Base-by-base conservation (phyloP, 2,329 filamentous ascomycete species). In the Colletotrichum destructivum region DNA sequence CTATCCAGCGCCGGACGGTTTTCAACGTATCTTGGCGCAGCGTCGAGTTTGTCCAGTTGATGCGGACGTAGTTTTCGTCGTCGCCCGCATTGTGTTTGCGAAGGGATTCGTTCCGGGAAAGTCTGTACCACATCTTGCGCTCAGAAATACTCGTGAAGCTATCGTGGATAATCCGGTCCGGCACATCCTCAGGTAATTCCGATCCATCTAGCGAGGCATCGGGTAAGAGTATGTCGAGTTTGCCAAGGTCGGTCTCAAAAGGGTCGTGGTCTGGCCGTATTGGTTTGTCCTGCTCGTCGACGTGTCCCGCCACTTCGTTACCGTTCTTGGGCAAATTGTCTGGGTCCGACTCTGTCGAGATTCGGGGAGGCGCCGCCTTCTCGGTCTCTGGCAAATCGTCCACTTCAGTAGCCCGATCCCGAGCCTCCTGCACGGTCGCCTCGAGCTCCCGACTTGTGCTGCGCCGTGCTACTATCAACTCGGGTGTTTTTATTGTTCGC, bases 1-100 rank as follows among this genome's bases (percentile, higher is more conserved):
- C 88, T 85, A 92, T 90, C 91, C 91, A 93, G 35, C 89, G 85
- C 35, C 88, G 84, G 21, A 92, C 90, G 51, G 89, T 89, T 68
- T 87, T 85, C 70, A 90, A 84, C 1, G 87, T 88, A 11, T 89
- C 85, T 15, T 80, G 79, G 31, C 88, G 88, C 2, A 90, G 80
- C 8, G 84, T 79, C 0, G 90, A 91, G n/a, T 83, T 80, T 4
- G 77, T 74, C 90, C 91, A 93, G 3, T 83, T 81, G n/a, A 91
- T 84, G 11, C 87, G 85, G 21, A 87, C 82, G 77, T 92, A 92
- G 73, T 86, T 87, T 11, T 90, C 88, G 61, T 90, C 88, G 56
- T 90, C 86, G 52, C 87, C 89, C 3, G 81, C 79, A 66, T 90
- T 84, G 74, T 91, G 86, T 70, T 87, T 88, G 7, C 89, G 84